Conservation (phyloP, 192 early-diverging fungal genomes). For the Backusella luteola region DNA sequence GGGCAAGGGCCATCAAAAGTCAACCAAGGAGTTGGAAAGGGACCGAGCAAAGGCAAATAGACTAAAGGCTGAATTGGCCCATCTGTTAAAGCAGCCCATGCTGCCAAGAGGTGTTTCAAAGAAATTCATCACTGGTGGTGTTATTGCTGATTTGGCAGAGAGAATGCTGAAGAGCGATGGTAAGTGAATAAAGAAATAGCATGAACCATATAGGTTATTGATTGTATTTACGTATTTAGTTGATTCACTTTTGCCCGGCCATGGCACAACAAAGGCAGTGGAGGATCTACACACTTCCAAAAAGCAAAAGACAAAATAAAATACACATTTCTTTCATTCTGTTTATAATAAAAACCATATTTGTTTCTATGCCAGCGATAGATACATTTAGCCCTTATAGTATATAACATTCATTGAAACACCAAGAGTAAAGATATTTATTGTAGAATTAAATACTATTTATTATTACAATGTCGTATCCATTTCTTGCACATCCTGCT, state of each 20-base stretch:
- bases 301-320: neutral
- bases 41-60: slow-evolving; percentile 45
- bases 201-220: neutral
- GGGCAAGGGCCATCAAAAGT: slow-evolving; percentile 39
- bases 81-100: slow-evolving; percentile 43
- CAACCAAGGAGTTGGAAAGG: slow-evolving; percentile 36
- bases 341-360: no score
- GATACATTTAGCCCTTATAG: no score
- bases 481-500: neutral
- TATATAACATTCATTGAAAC: no score
- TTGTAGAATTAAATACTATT: neutral
- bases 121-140: slow-evolving; percentile 64
- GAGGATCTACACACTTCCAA: slow-evolving; percentile 8
- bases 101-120: slow-evolving; percentile 52
- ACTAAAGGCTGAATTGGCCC: slow-evolving; percentile 44
- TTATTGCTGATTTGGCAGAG: slow-evolving; percentile 62
- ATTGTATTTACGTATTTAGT: neutral
- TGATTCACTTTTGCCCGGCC: slow-evolving; percentile 6
- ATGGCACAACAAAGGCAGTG: slow-evolving; percentile 2
- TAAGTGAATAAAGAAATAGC: slow-evolving; percentile 2
- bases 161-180: slow-evolving; percentile 49
- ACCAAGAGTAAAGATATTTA: neutral
- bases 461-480: neutral
- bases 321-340: no score
- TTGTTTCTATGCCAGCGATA: no score